Evolutionary conservation across 2,329 filamentous ascomycete species (phyloP).

Genomic region (Botrytis galanthina): DNA sequence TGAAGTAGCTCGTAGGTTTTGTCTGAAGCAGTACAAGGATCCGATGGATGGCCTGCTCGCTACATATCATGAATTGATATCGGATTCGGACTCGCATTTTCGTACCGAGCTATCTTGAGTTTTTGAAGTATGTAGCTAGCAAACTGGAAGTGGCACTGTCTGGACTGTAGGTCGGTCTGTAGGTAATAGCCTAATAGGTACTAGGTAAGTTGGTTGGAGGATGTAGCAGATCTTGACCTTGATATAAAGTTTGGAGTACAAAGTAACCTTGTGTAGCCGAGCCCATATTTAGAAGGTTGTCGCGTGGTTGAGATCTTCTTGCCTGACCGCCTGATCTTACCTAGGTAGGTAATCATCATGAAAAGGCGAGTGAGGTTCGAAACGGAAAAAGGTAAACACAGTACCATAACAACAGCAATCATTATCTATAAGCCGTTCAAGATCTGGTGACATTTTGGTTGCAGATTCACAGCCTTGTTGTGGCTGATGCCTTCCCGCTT

Average conservation of each 20-base stretch:
- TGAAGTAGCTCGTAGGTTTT: not conserved
- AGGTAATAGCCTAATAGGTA: too few species aligned
- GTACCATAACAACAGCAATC: not conserved
- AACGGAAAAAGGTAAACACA: not conserved
- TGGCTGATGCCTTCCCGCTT: not conserved
- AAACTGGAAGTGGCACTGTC: too few species aligned
- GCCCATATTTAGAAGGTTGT: not conserved
- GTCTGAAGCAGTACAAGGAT: not conserved
- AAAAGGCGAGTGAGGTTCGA: not conserved
- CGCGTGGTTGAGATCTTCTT: not conserved
- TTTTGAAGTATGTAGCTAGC: not conserved
- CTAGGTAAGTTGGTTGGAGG: too few species aligned
- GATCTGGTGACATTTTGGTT: not conserved
- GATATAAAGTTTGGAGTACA: not conserved
- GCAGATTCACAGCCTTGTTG: constrained; percentile 1
- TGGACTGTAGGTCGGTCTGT: too few species aligned
- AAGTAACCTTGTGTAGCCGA: not conserved
- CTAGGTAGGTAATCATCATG: not conserved
- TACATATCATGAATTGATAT: not conserved
- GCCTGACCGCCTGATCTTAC: not conserved
- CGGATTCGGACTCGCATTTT: not conserved
- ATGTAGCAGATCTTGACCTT: not conserved
- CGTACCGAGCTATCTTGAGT: not conserved
- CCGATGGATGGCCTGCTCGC: not conserved
- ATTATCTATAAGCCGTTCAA: not conserved